Evolutionary conservation across 2,329 filamentous ascomycete species (phyloP), one percentile per base, ranked within the genome.

Genomic region (Blastomyces emzantsi): DNA sequence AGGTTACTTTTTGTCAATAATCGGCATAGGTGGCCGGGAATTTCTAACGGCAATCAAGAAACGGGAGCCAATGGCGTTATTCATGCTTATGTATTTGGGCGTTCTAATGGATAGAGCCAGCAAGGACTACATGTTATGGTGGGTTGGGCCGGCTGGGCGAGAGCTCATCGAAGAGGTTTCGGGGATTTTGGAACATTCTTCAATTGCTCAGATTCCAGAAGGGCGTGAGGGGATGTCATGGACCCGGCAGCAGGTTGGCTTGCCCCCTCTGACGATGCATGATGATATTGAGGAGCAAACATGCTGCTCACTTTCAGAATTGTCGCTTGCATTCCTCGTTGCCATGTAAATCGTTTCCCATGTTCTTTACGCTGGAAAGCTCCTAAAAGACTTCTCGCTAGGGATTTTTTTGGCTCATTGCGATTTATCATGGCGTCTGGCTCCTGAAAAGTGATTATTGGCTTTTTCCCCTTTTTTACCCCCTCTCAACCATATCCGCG

Each of bases 1-100:
- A 60, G 73, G 73, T 1, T 74, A 73, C 57, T 71, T 69, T 41
- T 70, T 74, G 33, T 69, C 69, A 0, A 75, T 76, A 47, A 25
- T 62, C 39, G 72, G 74, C 1, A 67, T 66, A 0, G 70, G 70
- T 1, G 75, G 75, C 0, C 67, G 64, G 2, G 71, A 70, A 1
- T 78, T 76, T 60, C 67, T 70, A 0, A 39, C 66, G 0, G 73
- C 73, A 1, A 57, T 78, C 39, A 72, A 69, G 36, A 63, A n/a
- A 13, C 45, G 57, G 22, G 61, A 66, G 28, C 62, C 62, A 11
- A 60, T 66, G 47, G 61, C 66, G 28, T 59, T 66, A 22, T 61
- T 67, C 60, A 65, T 67, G 33, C 62, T 66, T 28, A 25, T 64
- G 45, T 64, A 67, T 49, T 65, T 65, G 54, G 66, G 65, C 22